Base-by-base conservation (phyloP, 2,329 filamentous ascomycete genomes). In the Torrubiella hemipterigena region DNA sequence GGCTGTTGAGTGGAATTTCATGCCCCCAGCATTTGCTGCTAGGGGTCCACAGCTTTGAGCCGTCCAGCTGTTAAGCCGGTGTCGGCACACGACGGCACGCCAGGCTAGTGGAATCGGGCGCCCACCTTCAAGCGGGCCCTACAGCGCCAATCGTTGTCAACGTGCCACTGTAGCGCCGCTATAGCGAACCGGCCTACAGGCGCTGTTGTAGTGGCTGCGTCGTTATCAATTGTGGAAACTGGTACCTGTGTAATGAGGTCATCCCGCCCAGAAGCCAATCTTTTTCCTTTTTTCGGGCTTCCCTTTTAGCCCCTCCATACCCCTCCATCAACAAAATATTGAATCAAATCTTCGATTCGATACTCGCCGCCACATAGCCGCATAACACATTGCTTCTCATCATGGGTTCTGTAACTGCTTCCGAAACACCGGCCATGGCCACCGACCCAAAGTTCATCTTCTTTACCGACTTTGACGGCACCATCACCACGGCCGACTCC, bases 401-500 rank as follows among this genome's bases (percentile, higher is more conserved):
- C 31, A 67, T 67, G 62, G 60, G 59, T 32, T 61, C 61, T 33
- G 39, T 50, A 17, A 38, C 47, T 26, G n/a, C n/a, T n/a, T 51
- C 46, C 35, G 53, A 61, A 29, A 68, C 73, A 17, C 72, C 73
- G 34, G 73, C 73, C 27, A 59, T 78, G 54, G 63, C 63, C 47
- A 75, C 66, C 35, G 76, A 81, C 53, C 87, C 87, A 31, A 81
- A 85, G 60, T 82, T 84, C 65, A 87, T 98, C 65, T 95, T 98
- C 72, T 96, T 96, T 67, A 94, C 87, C 45, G 91, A 98, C 62
- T 96, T 96, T 53, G 91, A 98, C 59, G 91, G 91, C 49, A 96
- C 87, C 32, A 89, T 95, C 53, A 95, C 89, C 29, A 69, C 67
- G 33, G 63, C 70, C 47, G 74, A 78, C 57, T 71, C 65, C 52